Percentiles rank a stretch among this genome's conserved stretches.
These are phyloP conservation scores for Pharnaceum exiguum DNA, from an alignment of 148 eudicot genomes.

Conservation along the genomic window DNA sequence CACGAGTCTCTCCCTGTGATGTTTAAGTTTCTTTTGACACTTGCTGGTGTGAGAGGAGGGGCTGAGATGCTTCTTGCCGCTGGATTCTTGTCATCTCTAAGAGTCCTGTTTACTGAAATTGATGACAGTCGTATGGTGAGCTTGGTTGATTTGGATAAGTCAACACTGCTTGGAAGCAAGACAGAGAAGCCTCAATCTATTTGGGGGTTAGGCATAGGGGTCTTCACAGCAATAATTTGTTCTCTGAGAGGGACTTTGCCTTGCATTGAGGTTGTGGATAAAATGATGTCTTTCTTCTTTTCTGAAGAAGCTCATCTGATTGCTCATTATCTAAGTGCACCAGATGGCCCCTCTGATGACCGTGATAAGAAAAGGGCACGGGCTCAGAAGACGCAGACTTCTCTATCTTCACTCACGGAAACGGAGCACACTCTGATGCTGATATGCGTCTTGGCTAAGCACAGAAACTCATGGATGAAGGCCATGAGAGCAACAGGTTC, in stretches of 20 bases:
- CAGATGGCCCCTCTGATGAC: slow-evolving; percentile 51
- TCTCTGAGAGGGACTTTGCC: slow-evolving; percentile 62
- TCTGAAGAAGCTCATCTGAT: slow-evolving; percentile 59
- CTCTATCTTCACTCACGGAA: slow-evolving; percentile 60
- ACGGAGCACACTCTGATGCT: slow-evolving; percentile 72
- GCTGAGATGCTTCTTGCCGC: slow-evolving; percentile 75
- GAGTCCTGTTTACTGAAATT: slow-evolving; percentile 42
- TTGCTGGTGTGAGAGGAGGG: slow-evolving; percentile 69
- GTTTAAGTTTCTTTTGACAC: slow-evolving; percentile 76
- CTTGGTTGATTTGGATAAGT: slow-evolving; percentile 30
- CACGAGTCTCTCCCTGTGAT: slow-evolving; percentile 35
- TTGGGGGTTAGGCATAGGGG: slow-evolving; percentile 84
- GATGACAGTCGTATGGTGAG: slow-evolving; percentile 28
- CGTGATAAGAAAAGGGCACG: slow-evolving; percentile 77
- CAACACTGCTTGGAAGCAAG: slow-evolving; percentile 22
- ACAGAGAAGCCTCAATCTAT: slow-evolving; percentile 48
- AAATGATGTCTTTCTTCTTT: slow-evolving; percentile 59
- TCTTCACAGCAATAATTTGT: slow-evolving; percentile 62
- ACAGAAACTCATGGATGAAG: slow-evolving; percentile 67
- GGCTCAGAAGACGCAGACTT: slow-evolving; percentile 47
- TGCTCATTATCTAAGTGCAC: slow-evolving; percentile 63
- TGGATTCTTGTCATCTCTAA: slow-evolving; percentile 62
- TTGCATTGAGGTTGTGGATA: slow-evolving; percentile 51
- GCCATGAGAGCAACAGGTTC: slow-evolving; percentile 66
- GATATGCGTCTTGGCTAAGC: slow-evolving; percentile 60